Percentiles rank a stretch among this genome's conserved stretches.
These are phyloP conservation scores for Gossypium aridum DNA, from an alignment of 441 rosid genomes.

Conservation along the genomic window DNA sequence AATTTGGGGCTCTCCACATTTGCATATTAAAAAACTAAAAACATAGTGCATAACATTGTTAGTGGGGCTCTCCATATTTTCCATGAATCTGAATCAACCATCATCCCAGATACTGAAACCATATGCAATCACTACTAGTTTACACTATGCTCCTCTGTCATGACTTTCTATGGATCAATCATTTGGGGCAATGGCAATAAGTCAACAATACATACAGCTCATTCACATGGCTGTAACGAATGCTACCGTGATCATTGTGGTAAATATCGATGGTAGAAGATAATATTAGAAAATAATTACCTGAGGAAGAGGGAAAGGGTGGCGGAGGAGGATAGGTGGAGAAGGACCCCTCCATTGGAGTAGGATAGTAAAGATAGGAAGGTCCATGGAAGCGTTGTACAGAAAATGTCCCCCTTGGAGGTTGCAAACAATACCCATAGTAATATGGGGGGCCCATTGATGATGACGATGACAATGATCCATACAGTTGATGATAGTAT, in stretches of 20 bases:
- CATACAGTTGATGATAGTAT: constrained; percentile 64
- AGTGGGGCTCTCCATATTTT: constrained; percentile 25
- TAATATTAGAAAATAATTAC: constrained; percentile 22
- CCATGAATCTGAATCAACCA: constrained; percentile 27
- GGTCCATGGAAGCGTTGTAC: constrained; percentile 39
- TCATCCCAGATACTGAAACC: constrained; percentile 23
- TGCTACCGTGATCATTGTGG: background rate
- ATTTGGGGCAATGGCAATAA: constrained; percentile 19
- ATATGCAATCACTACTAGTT: constrained; percentile 32
- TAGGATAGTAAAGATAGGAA: constrained; percentile 52
- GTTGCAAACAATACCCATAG: constrained; percentile 53
- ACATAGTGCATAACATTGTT: constrained; percentile 10
- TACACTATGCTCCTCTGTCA: constrained; percentile 33
- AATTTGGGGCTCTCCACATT: background rate
- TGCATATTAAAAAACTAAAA: background rate
- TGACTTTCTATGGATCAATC: constrained; percentile 30
- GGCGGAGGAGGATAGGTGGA: constrained; percentile 31
- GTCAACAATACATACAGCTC: constrained; percentile 46
- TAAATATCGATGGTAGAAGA: background rate
- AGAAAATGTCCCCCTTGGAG: constrained; percentile 46
- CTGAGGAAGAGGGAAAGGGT: constrained; percentile 40
- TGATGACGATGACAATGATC: constrained; percentile 37
- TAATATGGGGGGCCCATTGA: constrained; percentile 50
- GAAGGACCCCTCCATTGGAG: constrained; percentile 37
- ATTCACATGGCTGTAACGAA: constrained; percentile 43